Evolutionary conservation across 73 alveolate genomes (phyloP).

Genomic region (Stentor roeselii): DNA sequence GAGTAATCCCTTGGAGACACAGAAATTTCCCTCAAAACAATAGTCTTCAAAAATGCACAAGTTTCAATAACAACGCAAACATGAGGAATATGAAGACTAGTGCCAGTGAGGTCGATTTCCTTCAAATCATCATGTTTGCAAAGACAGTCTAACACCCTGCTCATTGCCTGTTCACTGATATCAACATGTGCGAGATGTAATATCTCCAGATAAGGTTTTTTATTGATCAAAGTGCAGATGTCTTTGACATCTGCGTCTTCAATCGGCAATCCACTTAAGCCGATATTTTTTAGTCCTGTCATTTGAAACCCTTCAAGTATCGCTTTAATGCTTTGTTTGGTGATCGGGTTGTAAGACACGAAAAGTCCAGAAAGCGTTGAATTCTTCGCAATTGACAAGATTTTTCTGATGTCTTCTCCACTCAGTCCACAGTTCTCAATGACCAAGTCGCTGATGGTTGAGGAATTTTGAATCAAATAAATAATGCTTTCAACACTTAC

Average conservation of each 20-base stretch:
- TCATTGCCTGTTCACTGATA: not conserved
- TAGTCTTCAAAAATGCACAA: not conserved
- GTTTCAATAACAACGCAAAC: constrained; percentile 1
- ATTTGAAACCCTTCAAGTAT: not conserved
- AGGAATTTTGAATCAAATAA: not conserved
- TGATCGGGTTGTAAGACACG: not conserved
- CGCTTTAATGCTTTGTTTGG: not conserved
- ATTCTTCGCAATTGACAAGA: not conserved
- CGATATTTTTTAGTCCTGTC: constrained; percentile 8
- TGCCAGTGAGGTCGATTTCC: constrained; percentile 9
- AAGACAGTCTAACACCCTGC: not conserved
- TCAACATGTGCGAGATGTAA: constrained; percentile 12
- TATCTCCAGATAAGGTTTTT: not conserved
- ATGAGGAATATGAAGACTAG: not conserved
- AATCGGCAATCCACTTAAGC: constrained; percentile 2
- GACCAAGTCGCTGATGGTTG: constrained; percentile 12
- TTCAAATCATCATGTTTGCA: not conserved
- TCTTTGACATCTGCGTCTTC: not conserved
- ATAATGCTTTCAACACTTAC: not conserved
- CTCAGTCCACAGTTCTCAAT: not conserved
- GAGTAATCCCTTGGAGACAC: constrained; percentile 16
- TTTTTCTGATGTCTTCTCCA: constrained; percentile 10
- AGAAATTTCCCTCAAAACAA: constrained; percentile 7
- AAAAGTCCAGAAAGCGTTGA: constrained; percentile 7
- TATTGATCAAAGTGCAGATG: constrained; percentile 1